These are phyloP conservation scores for Leucosporidium scottii DNA, from an alignment of 768 basidiomycete genomes.

Conservation along the genomic window DNA sequence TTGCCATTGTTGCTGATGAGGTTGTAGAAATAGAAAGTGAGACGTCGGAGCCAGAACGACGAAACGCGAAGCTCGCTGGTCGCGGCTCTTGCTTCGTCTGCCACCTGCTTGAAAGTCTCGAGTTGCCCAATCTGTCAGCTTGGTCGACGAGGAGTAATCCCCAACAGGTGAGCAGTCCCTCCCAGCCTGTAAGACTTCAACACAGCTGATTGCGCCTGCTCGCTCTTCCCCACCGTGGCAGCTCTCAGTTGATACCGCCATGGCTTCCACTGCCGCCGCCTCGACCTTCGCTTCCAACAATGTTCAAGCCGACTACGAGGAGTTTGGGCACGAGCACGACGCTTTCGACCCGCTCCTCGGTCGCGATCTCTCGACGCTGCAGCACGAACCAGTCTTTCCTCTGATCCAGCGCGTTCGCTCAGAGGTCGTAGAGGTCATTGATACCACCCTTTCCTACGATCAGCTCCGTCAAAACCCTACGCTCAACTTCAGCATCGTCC, in stretches of 20 bases:
- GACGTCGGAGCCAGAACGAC: neutral
- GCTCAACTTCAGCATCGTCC: conserved; percentile 25
- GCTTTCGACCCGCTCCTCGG: conserved; percentile 1
- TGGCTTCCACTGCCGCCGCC: neutral
- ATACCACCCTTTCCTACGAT: conserved; percentile 20
- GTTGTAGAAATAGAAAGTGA: neutral
- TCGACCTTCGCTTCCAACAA: neutral
- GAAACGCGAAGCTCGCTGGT: neutral
- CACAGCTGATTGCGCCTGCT: neutral
- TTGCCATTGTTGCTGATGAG: neutral
- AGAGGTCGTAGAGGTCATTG: conserved; percentile 12
- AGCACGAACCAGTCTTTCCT: conserved; percentile 22
- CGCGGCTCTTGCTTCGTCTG: neutral
- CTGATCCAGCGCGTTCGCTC: conserved; percentile 16
- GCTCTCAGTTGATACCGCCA: too few relatives aligned
- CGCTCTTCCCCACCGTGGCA: too few relatives aligned
- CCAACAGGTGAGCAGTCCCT: neutral
- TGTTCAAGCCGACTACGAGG: neutral
- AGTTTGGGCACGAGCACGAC: neutral
- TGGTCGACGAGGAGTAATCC: neutral
- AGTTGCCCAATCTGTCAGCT: too few relatives aligned
- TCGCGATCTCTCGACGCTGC: neutral
- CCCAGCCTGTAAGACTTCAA: neutral
- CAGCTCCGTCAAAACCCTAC: conserved; percentile 12
- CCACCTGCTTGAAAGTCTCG: too few relatives aligned